A percentile compares a stretch with the other conserved stretches of the same genome.
Evolutionary conservation across 2,329 filamentous ascomycete species (phyloP).

Genomic region (Endoconidiophora polonica): DNA sequence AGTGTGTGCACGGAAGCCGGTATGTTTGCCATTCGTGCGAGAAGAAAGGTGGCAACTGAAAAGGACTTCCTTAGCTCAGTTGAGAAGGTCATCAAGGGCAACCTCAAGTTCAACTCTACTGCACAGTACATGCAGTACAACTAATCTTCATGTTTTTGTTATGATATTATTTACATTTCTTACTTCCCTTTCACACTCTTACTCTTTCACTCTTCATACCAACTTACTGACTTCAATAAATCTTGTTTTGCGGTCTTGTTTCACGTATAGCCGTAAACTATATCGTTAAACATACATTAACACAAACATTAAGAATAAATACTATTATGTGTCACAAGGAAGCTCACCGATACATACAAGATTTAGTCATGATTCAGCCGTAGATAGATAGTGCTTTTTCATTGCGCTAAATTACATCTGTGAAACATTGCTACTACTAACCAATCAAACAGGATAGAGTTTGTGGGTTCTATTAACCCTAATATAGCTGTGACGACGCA

Average conservation of each 20-base stretch:
- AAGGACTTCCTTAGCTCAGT: conserved; percentile 97
- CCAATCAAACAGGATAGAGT: too few species aligned
- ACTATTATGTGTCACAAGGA: not conserved
- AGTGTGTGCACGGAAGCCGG: conserved; percentile 96
- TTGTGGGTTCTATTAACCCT: too few species aligned
- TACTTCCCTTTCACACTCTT: too few species aligned
- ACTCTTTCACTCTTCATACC: too few species aligned
- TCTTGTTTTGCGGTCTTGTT: too few species aligned
- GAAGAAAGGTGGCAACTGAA: conserved; percentile 94
- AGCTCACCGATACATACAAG: not conserved
- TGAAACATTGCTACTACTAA: too few species aligned
- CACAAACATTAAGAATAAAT: not conserved
- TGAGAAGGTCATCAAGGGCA: conserved; percentile 98
- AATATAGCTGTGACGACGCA: too few species aligned
- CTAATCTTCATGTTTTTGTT: conserved; percentile 30
- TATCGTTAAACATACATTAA: not conserved
- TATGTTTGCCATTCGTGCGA: conserved; percentile 90
- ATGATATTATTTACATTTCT: not conserved
- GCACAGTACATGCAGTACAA: conserved; percentile 99
- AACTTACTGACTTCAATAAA: too few species aligned
- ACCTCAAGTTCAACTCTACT: conserved; percentile 98
- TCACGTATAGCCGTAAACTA: too few species aligned
- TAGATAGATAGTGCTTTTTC: too few species aligned
- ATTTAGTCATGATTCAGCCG: not conserved
- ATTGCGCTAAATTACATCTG: too few species aligned